phyloP scores from a whole-genome alignment of 192 early-diverging fungal species.

The Oehlia diaphana region DNA sequence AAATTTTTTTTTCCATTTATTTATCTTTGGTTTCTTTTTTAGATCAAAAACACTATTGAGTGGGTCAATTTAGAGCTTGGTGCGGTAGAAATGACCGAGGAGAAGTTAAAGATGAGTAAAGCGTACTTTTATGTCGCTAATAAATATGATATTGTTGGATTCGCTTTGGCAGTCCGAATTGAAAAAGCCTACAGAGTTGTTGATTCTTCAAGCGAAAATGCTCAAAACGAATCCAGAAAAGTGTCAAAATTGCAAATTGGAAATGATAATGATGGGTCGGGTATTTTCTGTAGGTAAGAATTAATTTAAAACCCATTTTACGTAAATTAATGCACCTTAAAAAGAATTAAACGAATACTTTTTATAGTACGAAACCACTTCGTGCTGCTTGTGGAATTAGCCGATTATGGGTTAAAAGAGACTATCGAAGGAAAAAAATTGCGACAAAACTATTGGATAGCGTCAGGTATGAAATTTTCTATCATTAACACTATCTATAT shows the following conservation, averaged over 20 bases:
- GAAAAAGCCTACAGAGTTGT: conserved; percentile 38
- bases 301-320: not conserved
- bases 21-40: conserved; percentile 1
- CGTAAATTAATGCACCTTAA: not conserved
- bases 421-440: conserved; percentile 37
- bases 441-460: conserved; percentile 42
- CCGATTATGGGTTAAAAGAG: conserved; percentile 47
- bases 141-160: conserved; percentile 47
- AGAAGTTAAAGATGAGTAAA: conserved; percentile 38
- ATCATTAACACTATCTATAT: not conserved
- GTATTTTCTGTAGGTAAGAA: not conserved
- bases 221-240: not conserved
- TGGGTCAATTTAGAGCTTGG: conserved; percentile 41
- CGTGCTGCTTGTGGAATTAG: conserved; percentile 48
- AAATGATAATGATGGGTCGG: conserved; percentile 36
- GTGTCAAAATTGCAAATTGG: conserved; percentile 17
- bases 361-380: conserved; percentile 33
- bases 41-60: conserved; percentile 42
- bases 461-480: conserved; percentile 29
- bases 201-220: not conserved
- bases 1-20: not conserved
- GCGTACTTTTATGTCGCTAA: conserved; percentile 44
- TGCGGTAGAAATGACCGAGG: conserved; percentile 39
- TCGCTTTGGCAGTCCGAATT: conserved; percentile 44
- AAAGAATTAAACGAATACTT: not conserved